Base-by-base conservation (phyloP, 257 asterid genomes). In the Schizonepeta tenuifolia region DNA sequence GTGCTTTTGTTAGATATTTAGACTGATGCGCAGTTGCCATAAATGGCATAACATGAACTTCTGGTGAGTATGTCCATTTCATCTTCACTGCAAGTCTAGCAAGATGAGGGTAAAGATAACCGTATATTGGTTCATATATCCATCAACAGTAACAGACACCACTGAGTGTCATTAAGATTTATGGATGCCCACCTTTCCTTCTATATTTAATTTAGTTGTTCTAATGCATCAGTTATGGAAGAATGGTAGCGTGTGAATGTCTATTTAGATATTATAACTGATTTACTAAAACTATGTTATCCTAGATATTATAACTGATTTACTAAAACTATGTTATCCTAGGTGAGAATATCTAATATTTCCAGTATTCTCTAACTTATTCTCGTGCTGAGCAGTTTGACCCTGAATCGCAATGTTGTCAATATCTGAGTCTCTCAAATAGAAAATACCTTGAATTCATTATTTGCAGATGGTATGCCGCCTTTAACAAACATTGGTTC, bases 81-180 rank as follows among this genome's bases (percentile, higher is more conserved):
- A 59, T 31, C 10, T 59, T 8, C 21, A 21, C 14, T 26, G 40
- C 70, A 49, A 68, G 22, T 26, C 36, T 58, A 63, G 46, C 35
- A 64, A 15, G 33, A 49, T 75, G 70, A 3, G 22, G 15, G 70
- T 35, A 26, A 8, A 69, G 53, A 26, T 38, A 60, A 28, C 15
- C 46, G 9, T 13, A 33, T 59, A 3, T 24, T 55, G 44, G 46
- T 58, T 17, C 58, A 50, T 18, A 69, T 57, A 56, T 18, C 20
- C 28, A 17, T 53, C 1, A 46, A 36, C 20, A 38, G 22, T 24
- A 47, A 26, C 13, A 31, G n/a, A 10, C 15, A 56, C 4, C 54
- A 21, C 28, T 28, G 44, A 41, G 58, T n/a, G 62, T 38, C 28
- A 61, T 47, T 24, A 5, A 26, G 41, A 6, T 71, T 28, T 35